These are phyloP conservation scores for Coemansia sp. DNA, from an alignment of 192 early-diverging fungal species.

Conservation along the genomic window DNA sequence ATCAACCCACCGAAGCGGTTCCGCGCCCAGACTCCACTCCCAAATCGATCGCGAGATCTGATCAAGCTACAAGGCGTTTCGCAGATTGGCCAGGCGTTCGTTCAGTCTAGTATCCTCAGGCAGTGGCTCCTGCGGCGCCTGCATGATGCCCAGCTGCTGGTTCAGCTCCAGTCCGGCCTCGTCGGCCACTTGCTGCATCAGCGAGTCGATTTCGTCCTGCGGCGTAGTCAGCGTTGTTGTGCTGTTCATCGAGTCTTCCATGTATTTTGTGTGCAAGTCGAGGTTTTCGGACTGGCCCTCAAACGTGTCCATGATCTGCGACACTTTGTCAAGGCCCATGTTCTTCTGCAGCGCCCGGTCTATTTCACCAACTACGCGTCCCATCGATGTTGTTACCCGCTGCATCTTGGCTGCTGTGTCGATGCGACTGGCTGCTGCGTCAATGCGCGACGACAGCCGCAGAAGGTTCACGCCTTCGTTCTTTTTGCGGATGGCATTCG, in stretches of 20 bases:
- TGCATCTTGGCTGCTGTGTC: constrained; percentile 96
- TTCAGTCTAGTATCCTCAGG: constrained; percentile 59
- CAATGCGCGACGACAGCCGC: constrained; percentile 84
- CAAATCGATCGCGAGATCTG: constrained; percentile 1
- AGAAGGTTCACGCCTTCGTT: constrained; percentile 89
- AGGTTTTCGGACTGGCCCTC: constrained; percentile 96
- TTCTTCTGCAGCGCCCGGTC: constrained; percentile 83
- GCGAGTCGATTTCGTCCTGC: constrained; percentile 84
- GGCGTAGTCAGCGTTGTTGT: constrained; percentile 86
- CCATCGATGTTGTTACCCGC: constrained; percentile 80
- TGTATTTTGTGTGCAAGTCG: constrained; percentile 95
- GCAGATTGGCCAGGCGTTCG: constrained; percentile 64
- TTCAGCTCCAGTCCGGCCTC: constrained; percentile 92
- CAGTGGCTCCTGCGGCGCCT: constrained; percentile 54
- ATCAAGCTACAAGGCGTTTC: constrained; percentile 53
- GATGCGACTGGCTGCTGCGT: constrained; percentile 86
- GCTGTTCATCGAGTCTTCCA: constrained; percentile 90
- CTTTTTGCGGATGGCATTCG: constrained; percentile 97
- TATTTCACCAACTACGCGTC: constrained; percentile 87
- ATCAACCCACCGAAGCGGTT: neutral
- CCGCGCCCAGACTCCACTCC: constrained; percentile 2
- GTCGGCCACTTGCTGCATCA: constrained; percentile 97
- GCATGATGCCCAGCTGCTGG: constrained; percentile 37
- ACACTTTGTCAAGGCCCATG: constrained; percentile 98
- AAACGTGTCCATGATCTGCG: constrained; percentile 98